Base-by-base conservation (phyloP, 1,284 basidiomycete genomes). In the Coriolopsis trogii region DNA sequence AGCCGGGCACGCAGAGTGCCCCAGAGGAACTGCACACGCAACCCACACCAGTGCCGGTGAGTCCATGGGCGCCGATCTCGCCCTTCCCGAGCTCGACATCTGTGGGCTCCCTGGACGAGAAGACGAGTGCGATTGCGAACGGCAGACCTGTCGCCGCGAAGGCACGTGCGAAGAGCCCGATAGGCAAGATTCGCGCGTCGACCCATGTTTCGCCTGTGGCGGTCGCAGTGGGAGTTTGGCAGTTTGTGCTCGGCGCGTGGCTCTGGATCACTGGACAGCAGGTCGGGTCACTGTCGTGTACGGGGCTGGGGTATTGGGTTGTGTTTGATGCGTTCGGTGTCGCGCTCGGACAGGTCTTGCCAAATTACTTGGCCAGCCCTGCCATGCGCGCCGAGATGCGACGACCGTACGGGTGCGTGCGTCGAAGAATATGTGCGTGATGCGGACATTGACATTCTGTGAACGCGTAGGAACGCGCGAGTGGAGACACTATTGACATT, bases 201-300 rank as follows among this genome's bases (percentile, higher is more conserved):
- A 57, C 61, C 6, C 23, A 52, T 21, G 55, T 67, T n/a, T 61
- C 63, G 18, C 50, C 61, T 1, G 53, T 58, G 16, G 73, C 74
- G 1, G 59, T 62, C 6, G 44, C 62, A 12, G 68, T 67, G 2
- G 66, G 72, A 2, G 51, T 63, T 0, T 64, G 58, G 20, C 83
- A 87, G 58, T 87, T 88, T 51, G 55, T 77, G 2, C 70, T 90
- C 1, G 89, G 88, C 0, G 83, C 82, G 2, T 80, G 77, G 62
- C 58, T 98, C 9, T 99, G 96, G 96, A 85, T 96, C 2, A 78
- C 80, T n/a, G 95, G 95, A 1, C 96, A 98, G 69, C 86, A 90
- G 54, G 82, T 84, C 24, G 95, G 95, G 15, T 95, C 93, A 42
- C 74, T 98, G 23, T 80, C 90, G 2, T 86, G 91, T 49, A 95